Conservation (phyloP, 495 filamentous ascomycete species). For the Aspergillus funiculosus region DNA sequence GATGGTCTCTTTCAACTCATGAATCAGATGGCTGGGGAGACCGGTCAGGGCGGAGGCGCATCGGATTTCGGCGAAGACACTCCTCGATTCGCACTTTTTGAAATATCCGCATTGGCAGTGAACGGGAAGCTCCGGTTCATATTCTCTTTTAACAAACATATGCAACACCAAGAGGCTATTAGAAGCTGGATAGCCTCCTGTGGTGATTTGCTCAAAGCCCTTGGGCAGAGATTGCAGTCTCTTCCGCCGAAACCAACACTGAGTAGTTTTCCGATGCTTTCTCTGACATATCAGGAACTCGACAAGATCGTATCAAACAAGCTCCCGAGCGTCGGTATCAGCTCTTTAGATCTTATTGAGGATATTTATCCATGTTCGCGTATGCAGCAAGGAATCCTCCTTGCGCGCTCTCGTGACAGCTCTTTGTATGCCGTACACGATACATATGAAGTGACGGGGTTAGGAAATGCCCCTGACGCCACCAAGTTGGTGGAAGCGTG, state of each 20-base stretch:
- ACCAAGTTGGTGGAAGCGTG: slow-evolving; percentile 40
- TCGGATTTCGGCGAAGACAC: slow-evolving; percentile 53
- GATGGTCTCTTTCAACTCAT: slow-evolving; percentile 57
- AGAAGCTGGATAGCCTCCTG: slow-evolving; percentile 55
- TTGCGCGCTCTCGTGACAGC: slow-evolving; percentile 51
- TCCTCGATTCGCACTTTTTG: slow-evolving; percentile 61
- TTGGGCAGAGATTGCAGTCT: slow-evolving; percentile 45
- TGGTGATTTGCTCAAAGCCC: slow-evolving; percentile 46
- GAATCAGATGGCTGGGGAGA: slow-evolving; percentile 45
- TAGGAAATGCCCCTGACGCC: slow-evolving; percentile 27
- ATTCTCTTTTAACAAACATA: slow-evolving; percentile 57
- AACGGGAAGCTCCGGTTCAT: slow-evolving; percentile 56
- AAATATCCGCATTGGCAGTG: slow-evolving; percentile 56
- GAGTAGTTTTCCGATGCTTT: slow-evolving; percentile 58
- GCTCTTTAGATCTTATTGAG: slow-evolving; percentile 42
- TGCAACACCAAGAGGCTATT: slow-evolving; percentile 53
- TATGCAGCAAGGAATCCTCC: slow-evolving; percentile 62
- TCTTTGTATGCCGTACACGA: slow-evolving; percentile 56
- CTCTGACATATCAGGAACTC: slow-evolving; percentile 54
- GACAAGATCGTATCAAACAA: slow-evolving; percentile 39
- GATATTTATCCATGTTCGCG: slow-evolving; percentile 62
- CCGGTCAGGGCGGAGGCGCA: slow-evolving; percentile 40
- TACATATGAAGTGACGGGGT: slow-evolving; percentile 52
- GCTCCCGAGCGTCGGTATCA: slow-evolving; percentile 45
- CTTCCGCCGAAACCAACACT: slow-evolving; percentile 50